Evolutionary conservation across 2,329 filamentous ascomycete species (phyloP).

Genomic region (Thyridium curvatum): DNA sequence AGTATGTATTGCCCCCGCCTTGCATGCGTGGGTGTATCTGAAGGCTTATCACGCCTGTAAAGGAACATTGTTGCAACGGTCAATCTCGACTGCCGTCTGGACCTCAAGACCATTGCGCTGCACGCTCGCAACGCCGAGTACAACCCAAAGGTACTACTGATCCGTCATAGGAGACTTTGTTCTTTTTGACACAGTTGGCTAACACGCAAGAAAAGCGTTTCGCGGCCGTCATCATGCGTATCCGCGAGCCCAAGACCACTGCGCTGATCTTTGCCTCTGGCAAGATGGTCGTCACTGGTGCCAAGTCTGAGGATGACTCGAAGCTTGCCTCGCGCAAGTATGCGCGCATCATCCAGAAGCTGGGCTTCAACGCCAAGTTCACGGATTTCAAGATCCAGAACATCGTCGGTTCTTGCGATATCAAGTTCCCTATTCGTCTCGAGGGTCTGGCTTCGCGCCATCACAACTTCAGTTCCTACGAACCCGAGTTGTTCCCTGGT

Average conservation of each 20-base stretch:
- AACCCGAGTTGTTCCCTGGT: slow-evolving; percentile 97
- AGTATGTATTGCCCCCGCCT: slow-evolving; percentile 65
- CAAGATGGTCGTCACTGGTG: slow-evolving; percentile 99
- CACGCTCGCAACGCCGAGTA: slow-evolving; percentile 98
- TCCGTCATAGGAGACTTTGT: slow-evolving; percentile 16
- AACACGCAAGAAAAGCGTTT: slow-evolving; percentile 64
- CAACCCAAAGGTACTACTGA: slow-evolving; percentile 80
- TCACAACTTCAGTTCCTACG: slow-evolving; percentile 99
- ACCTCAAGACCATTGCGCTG: slow-evolving; percentile 97
- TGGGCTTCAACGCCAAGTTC: slow-evolving; percentile 99
- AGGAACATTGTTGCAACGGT: slow-evolving; percentile 99
- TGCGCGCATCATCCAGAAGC: slow-evolving; percentile 98
- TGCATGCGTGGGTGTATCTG: slow-evolving; percentile 29
- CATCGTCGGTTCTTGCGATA: slow-evolving; percentile 97
- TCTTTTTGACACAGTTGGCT: slow-evolving; percentile 17
- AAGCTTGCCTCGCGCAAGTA: slow-evolving; percentile 97
- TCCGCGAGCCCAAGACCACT: slow-evolving; percentile 97
- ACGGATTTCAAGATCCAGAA: slow-evolving; percentile 99
- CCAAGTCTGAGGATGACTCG: slow-evolving; percentile 95
- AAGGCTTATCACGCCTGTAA: slow-evolving; percentile 48
- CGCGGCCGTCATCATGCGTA: slow-evolving; percentile 98
- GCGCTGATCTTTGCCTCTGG: slow-evolving; percentile 96
- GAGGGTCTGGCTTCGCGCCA: slow-evolving; percentile 94
- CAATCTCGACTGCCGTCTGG: slow-evolving; percentile 94
- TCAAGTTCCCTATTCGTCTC: slow-evolving; percentile 97